phyloP scores from a whole-genome alignment of 768 basidiomycete species.

The Rhodotorula kratochvilovae region DNA sequence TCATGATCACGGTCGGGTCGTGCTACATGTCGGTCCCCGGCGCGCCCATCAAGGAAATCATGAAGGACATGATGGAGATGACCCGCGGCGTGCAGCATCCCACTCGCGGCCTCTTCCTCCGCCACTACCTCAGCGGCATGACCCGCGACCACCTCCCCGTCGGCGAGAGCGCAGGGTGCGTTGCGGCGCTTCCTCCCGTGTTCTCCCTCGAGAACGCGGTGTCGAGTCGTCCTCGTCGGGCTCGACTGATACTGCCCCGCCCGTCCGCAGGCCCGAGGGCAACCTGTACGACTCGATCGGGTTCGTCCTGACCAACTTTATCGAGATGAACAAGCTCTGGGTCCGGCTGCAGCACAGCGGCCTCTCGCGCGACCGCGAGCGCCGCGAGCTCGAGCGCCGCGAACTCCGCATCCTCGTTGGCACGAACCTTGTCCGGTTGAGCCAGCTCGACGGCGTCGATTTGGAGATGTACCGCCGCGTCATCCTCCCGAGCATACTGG shows the following conservation, averaged over 20 bases:
- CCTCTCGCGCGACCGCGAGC: slow-evolving; percentile 88
- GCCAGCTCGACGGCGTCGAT: slow-evolving; percentile 93
- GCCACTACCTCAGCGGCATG: slow-evolving; percentile 95
- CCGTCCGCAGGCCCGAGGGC: slow-evolving; percentile 63
- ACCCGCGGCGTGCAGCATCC: slow-evolving; percentile 93
- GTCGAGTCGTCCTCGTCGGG: too few species aligned
- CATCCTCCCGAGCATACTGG: slow-evolving; percentile 87
- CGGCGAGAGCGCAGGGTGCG: slow-evolving; percentile 74
- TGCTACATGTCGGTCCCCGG: slow-evolving; percentile 99
- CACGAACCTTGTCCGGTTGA: slow-evolving; percentile 91
- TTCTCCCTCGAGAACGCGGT: neutral
- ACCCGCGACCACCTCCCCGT: slow-evolving; percentile 91
- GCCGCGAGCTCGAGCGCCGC: slow-evolving; percentile 84
- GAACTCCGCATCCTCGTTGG: slow-evolving; percentile 95
- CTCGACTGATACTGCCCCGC: neutral
- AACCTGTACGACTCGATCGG: slow-evolving; percentile 91
- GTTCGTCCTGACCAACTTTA: slow-evolving; percentile 96
- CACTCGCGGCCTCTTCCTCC: slow-evolving; percentile 88
- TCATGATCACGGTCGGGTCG: slow-evolving; percentile 99
- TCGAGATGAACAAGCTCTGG: slow-evolving; percentile 99
- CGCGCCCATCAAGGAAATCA: slow-evolving; percentile 96
- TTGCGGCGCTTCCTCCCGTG: neutral
- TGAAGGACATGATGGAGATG: slow-evolving; percentile 99
- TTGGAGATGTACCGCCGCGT: slow-evolving; percentile 77
- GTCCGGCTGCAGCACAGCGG: slow-evolving; percentile 97